These are phyloP conservation scores for Nakazawaea ambrosiae DNA, from an alignment of 805 yeast species.

Conservation along the genomic window DNA sequence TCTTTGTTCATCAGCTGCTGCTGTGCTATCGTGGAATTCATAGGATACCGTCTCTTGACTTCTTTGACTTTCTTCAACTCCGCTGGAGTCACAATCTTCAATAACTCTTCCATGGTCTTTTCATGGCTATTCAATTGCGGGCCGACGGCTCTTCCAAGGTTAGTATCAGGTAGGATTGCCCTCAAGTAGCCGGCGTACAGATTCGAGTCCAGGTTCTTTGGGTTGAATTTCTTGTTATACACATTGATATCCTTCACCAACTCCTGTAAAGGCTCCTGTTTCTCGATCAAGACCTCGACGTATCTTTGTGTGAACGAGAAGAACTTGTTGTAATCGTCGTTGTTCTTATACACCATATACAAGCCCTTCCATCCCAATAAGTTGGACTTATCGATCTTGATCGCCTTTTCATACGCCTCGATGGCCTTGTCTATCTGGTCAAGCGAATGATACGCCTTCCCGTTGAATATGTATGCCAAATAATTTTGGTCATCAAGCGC, in stretches of 20 bases:
- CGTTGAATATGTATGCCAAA: conserved; percentile 64
- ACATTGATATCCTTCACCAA: conserved; percentile 37
- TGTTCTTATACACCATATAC: conserved; percentile 34
- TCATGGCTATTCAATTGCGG: conserved; percentile 35
- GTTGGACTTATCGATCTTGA: conserved; percentile 40
- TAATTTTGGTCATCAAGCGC: conserved; percentile 49
- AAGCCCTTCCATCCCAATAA: conserved; percentile 80
- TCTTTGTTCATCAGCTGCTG: conserved; percentile 28
- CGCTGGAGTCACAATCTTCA: conserved; percentile 28
- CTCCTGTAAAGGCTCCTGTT: conserved; percentile 42
- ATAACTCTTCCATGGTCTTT: conserved; percentile 33
- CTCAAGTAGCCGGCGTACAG: conserved; percentile 36
- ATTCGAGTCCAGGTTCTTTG: conserved; percentile 17
- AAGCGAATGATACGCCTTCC: conserved; percentile 54
- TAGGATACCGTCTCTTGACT: conserved; percentile 40
- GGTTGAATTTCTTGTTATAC: conserved; percentile 32
- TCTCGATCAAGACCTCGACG: conserved; percentile 25
- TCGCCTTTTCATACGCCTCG: conserved; percentile 40
- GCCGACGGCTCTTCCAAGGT: conserved; percentile 46
- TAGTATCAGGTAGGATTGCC: conserved; percentile 48
- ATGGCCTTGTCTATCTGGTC: conserved; percentile 32
- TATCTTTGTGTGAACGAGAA: conserved; percentile 41
- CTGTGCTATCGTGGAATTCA: conserved; percentile 34
- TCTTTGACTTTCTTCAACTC: conserved; percentile 37
- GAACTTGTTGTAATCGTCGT: conserved; percentile 33